A percentile compares a stretch with the other conserved stretches of the same genome.
Conservation (phyloP, 352 stramenopile genomes). For the Globisporangium carolinianum region DNA sequence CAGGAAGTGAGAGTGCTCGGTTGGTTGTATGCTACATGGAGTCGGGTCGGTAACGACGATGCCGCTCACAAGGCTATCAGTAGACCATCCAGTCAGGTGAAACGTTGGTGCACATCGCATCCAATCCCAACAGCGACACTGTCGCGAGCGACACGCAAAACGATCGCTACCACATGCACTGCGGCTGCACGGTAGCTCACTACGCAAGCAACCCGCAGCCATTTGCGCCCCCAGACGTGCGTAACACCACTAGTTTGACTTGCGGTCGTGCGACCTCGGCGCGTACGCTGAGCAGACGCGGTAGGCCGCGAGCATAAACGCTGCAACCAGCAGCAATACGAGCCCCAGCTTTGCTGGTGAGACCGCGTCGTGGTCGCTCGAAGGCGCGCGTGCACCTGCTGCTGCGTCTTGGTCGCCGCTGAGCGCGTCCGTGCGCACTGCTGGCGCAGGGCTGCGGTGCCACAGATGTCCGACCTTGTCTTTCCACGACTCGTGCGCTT, state of each 20-base stretch:
- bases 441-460: slow-evolving; percentile 27
- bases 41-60: too few species aligned
- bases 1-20: too few species aligned
- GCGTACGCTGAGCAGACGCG: slow-evolving; percentile 24
- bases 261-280: slow-evolving; percentile 10
- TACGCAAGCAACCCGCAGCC: too few species aligned
- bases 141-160: too few species aligned
- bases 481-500: slow-evolving; percentile 50
- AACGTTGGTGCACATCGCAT: too few species aligned
- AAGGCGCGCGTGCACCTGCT: background rate
- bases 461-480: slow-evolving; percentile 52
- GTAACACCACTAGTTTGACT: slow-evolving; percentile 20
- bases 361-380: slow-evolving; percentile 12
- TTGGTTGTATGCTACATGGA: too few species aligned
- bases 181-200: too few species aligned
- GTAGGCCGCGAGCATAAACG: slow-evolving; percentile 35
- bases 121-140: too few species aligned
- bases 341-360: slow-evolving; percentile 35
- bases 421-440: background rate
- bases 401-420: background rate
- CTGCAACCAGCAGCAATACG: slow-evolving; percentile 30
- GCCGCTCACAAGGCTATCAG: too few species aligned
- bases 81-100: too few species aligned
- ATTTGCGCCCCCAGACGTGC: too few species aligned
- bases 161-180: too few species aligned